Evolutionary conservation across 352 stramenopile species (phyloP).

Genomic region (Blastocystis sp.): DNA sequence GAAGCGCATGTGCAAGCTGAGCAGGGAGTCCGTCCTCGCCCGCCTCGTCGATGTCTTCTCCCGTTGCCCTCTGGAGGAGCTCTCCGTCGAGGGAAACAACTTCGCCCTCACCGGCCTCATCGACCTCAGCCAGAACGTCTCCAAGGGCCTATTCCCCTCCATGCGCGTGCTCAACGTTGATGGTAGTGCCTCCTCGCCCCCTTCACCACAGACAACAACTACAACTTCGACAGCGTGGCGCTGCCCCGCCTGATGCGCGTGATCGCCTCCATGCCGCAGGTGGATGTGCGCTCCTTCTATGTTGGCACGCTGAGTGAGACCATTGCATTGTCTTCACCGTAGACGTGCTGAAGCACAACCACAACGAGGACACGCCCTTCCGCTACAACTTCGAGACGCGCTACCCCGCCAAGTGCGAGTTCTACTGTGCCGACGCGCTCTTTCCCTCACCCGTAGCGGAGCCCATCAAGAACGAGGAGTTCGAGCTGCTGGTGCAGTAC

Average conservation of each 20-base stretch:
- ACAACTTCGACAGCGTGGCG: constrained; percentile 55
- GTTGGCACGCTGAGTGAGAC: constrained; percentile 15
- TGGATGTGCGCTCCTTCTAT: constrained; percentile 56
- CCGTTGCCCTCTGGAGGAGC: neutral
- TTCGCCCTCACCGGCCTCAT: constrained; percentile 44
- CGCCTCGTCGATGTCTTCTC: neutral
- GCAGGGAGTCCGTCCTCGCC: neutral
- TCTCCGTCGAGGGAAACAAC: constrained; percentile 44
- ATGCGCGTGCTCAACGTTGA: constrained; percentile 32
- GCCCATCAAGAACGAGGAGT: constrained; percentile 60
- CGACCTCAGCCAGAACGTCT: constrained; percentile 31
- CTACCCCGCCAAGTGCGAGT: constrained; percentile 48
- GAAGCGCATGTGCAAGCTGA: constrained; percentile 56
- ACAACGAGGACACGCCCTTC: constrained; percentile 48
- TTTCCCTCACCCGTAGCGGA: constrained; percentile 19
- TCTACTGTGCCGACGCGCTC: constrained; percentile 16
- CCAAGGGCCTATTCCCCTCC: constrained; percentile 16
- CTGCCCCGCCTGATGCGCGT: constrained; percentile 34
- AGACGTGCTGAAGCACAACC: constrained; percentile 64
- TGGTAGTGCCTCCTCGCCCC: neutral
- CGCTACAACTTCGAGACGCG: constrained; percentile 61
- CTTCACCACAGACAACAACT: constrained; percentile 55
- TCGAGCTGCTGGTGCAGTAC: constrained; percentile 48
- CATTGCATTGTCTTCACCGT: neutral
- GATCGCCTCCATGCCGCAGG: neutral